Evolutionary conservation across 768 basidiomycete genomes (phyloP), one percentile per base, ranked within the genome.

Genomic region (Tubosaeta brunneosetosa): DNA sequence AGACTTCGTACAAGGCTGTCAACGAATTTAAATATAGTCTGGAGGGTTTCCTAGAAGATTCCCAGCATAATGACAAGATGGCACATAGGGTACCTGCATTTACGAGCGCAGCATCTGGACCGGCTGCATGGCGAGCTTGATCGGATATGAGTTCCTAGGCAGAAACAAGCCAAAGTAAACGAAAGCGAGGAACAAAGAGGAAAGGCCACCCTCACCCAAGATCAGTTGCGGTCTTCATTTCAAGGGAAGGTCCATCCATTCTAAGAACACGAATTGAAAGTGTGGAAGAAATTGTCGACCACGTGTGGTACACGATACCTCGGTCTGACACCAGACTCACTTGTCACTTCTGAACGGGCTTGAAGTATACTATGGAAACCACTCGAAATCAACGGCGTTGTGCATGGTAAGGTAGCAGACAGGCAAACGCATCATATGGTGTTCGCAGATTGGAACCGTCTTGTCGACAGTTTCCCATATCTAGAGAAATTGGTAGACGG

Each of bases 381-480:
- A 29, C 42, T 16, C 11, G 31, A 22, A 11, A 17, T 43, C 7
- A 19, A 22, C 14, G n/a, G 19, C n/a, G 17, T 25, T 16, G 8
- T 40, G 22, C 26, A 17, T 5, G 26, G 25, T 14, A 29, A 27
- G n/a, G 29, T 16, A 31, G 16, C 5, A 31, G 19, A 22, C 17
- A 4, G 1, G 44, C 7, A 38, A 22, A 74, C 83, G 44, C 52
- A 90, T 90, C 91, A 95, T 92, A 94, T 94, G 26, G 91, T 73
- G 60, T 92, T 91, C 1, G 89, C 91, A 11, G 88, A 86, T 41
- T 77, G 73, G 25, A 91, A 65, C 0, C 84, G 85, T 82, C 53
- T 79, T 84, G 56, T 77, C 79, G 3, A 83, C 88, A 0, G 91
- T 93, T 64, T 91, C 90, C 92, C 92, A 94, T 76, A 93, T 86